Evolutionary conservation across 1,284 basidiomycete species (phyloP), one percentile per base, ranked within the genome.

Genomic region (Gyrodon tennesseensis): DNA sequence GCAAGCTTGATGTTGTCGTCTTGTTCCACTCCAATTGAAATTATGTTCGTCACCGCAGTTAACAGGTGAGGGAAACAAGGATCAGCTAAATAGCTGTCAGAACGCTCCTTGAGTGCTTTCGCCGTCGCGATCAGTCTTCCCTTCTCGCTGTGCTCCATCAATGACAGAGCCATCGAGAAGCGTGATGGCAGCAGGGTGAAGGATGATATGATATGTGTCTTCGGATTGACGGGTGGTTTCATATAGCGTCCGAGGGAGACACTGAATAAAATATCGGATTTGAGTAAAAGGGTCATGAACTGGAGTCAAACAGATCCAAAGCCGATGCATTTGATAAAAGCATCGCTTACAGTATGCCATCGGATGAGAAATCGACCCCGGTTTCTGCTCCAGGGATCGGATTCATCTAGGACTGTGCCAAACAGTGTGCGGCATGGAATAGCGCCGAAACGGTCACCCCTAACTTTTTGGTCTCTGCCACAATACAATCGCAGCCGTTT

Each of bases 341-440:
- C 0, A n/a, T 25, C 18, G 19, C 70, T 69, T 39, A 71, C 70
- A 72, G 54, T 21, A 60, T 62, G 44, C 1, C 1, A n/a, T 19
- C n/a, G 4, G 70, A 41, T 18, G 71, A 56, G 39, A 73, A 74
- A 57, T 69, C 66, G 39, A 67, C 66, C 7, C 73, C 69, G n/a
- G 70, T 53, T 25, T 3, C 16, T n/a, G 46, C 25, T 39, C 34
- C 70, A 21, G 54, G 54, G 12, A 61, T 25, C 3, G 72, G 72
- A 56, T 73, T 72, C 69, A 71, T 69, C 56, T 60, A 72, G 61
- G 69, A 37, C 54, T 65, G 65, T 0, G 70, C 70, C 29, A 71
- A 52, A 52, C 64, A 71, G 21, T 72, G 61, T 31, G 72, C 72
- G 13, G 70, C 72, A 3, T 67, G 57, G 54, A 73, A 71, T n/a